Conservation (phyloP, 352 stramenopile genomes). For the Pythium sp. region DNA sequence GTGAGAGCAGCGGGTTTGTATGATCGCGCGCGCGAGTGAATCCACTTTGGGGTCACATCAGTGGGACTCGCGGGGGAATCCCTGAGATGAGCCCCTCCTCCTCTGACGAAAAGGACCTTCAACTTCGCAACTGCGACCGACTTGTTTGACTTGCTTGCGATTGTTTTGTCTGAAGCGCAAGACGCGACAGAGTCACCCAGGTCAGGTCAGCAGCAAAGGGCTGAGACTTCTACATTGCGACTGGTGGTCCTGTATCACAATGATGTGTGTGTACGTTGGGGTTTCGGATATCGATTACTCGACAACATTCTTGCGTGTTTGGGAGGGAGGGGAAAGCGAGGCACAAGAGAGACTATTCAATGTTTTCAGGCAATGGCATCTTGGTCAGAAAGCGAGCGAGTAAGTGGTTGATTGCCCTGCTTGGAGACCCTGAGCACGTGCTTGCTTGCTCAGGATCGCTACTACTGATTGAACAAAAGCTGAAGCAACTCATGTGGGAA, state of each 20-base stretch:
- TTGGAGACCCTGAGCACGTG: too few relatives aligned
- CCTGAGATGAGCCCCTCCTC: slow-evolving; percentile 5
- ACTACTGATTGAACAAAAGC: not conserved
- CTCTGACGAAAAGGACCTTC: not conserved
- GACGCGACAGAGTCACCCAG: not conserved
- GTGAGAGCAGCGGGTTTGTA: slow-evolving; percentile 9
- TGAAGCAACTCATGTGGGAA: not conserved
- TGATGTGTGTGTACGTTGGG: not conserved
- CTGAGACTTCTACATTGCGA: not conserved
- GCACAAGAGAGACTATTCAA: not conserved
- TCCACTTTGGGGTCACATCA: not conserved
- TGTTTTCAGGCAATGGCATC: not conserved
- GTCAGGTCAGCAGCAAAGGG: not conserved
- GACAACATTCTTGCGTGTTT: not conserved
- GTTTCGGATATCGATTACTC: not conserved
- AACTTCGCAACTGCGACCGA: not conserved
- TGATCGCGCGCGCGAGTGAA: slow-evolving; percentile 3
- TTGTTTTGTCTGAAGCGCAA: not conserved
- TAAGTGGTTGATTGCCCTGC: not conserved
- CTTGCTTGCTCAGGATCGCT: too few relatives aligned
- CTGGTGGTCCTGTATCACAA: not conserved
- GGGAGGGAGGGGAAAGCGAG: not conserved
- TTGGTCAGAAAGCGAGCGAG: not conserved
- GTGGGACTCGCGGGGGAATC: not conserved
- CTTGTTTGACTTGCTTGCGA: not conserved